Conservation (phyloP, 202 grass and related monocot species). For the Thinopyrum obtusiflorum region DNA sequence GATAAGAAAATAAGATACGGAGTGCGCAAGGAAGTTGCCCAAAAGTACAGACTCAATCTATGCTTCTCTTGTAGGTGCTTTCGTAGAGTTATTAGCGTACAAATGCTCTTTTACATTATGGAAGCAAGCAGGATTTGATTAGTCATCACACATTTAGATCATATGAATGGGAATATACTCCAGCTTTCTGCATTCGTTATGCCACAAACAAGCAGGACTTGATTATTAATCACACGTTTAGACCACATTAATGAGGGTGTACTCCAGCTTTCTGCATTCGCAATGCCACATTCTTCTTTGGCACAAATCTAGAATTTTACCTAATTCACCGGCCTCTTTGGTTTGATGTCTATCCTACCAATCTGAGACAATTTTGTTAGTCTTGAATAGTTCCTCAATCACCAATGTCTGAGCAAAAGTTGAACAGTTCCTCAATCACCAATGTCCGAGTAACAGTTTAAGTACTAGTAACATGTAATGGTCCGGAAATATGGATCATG, state of each 20-base stretch:
- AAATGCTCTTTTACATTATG: background rate
- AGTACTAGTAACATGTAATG: background rate
- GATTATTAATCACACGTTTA: background rate
- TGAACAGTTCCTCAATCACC: conserved; percentile 12
- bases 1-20: conserved; percentile 65
- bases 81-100: conserved; percentile 6
- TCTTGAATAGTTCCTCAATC: conserved; percentile 13
- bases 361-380: conserved; percentile 3
- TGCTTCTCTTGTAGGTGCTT: conserved; percentile 3
- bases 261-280: background rate
- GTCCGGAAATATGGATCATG: background rate
- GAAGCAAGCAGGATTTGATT: background rate
- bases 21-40: conserved; percentile 70
- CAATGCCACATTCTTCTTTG: conserved; percentile 8
- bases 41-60: conserved; percentile 43
- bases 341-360: background rate
- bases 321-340: background rate
- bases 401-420: background rate
- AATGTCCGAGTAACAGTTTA: background rate
- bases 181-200: background rate
- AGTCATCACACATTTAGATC: background rate
- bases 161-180: background rate
- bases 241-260: conserved; percentile 10
- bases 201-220: background rate
- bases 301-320: background rate